A percentile compares a stretch with the other conserved stretches of the same genome.
Evolutionary conservation across 805 yeast species (phyloP).

Genomic region (Metschnikowia kofuensis): DNA sequence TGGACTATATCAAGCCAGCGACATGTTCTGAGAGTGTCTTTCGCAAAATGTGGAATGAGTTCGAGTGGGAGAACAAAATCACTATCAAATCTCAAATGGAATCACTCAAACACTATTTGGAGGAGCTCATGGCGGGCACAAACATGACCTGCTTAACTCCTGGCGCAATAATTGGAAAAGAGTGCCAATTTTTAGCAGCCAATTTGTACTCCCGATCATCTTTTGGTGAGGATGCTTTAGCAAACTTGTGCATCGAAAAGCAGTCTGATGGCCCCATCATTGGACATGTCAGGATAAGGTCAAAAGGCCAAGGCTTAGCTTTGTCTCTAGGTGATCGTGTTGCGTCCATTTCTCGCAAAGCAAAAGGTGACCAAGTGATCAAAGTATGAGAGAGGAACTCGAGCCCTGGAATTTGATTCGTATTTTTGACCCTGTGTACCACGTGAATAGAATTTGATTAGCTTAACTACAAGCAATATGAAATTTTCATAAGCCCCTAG

Average conservation of each 20-base stretch:
- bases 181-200: constrained; percentile 90
- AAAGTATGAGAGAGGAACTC: constrained; percentile 5
- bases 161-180: constrained; percentile 84
- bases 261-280: constrained; percentile 69
- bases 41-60: constrained; percentile 98
- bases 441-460: no score
- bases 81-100: constrained; percentile 70
- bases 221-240: constrained; percentile 97
- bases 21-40: constrained; percentile 81
- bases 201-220: constrained; percentile 88
- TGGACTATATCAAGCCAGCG: constrained; percentile 98
- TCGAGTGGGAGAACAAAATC: constrained; percentile 99
- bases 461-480: no score
- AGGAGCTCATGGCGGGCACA: constrained; percentile 72
- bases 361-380: constrained; percentile 20
- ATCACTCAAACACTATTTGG: constrained; percentile 73
- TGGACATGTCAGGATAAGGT: constrained; percentile 94
- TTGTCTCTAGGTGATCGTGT: constrained; percentile 91
- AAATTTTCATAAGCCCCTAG: no score
- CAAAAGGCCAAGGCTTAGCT: constrained; percentile 97
- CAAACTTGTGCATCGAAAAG: constrained; percentile 90
- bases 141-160: constrained; percentile 94
- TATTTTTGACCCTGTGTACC: no score
- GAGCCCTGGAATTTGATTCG: neutral
- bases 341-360: constrained; percentile 68